Evolutionary conservation across 73 alveolate species (phyloP), one percentile per base, ranked within the genome.

Genomic region (Symbiodinium natans): DNA sequence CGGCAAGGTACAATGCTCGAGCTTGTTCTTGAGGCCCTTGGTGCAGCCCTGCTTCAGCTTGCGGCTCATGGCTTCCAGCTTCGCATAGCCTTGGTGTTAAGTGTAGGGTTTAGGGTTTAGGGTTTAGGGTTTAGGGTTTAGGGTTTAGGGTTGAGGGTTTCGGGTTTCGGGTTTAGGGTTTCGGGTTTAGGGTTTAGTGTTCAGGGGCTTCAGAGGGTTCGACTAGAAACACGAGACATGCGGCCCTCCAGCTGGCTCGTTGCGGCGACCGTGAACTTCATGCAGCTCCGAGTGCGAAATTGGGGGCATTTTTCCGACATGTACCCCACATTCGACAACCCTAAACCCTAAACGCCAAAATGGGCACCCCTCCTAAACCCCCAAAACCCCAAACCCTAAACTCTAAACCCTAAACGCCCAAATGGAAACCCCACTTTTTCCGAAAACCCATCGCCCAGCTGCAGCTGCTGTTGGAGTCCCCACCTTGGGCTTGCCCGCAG

Each of bases 1-100:
- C n/a, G n/a, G n/a, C n/a, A n/a, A n/a, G 63, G 8, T 48, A 17
- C 23, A 8, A 48, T 48, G 63, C 63, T 48, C 63, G 23, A 48
- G 63, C 63, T 48, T 48, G 63, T 17, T 10, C 63, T 21, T 59
- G 36, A 74, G 84, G 31, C 84, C 84, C 84, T 74, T 33, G 43
- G 84, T 74, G 41, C 84, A 74, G 84, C 84, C 84, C 29, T 74
- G 40, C 84, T 34, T 33, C 29, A 74, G 84, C 84, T 74, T 74
- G 23, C 10, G 25, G 84, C 43, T 15, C 17, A 3, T 2, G 17
- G 40, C 84, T 43, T 8, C 29, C 84, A 74, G 84, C 43, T 0
- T 74, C 27, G 29, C 42, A 23, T 74, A 34, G 84, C 84, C 40
- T 74, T 74, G 29, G 74, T 6, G 59, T 6, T 46, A 13, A 13